phyloP scores from a whole-genome alignment of 2,329 filamentous ascomycete species.

The Penicillium verrucosum region DNA sequence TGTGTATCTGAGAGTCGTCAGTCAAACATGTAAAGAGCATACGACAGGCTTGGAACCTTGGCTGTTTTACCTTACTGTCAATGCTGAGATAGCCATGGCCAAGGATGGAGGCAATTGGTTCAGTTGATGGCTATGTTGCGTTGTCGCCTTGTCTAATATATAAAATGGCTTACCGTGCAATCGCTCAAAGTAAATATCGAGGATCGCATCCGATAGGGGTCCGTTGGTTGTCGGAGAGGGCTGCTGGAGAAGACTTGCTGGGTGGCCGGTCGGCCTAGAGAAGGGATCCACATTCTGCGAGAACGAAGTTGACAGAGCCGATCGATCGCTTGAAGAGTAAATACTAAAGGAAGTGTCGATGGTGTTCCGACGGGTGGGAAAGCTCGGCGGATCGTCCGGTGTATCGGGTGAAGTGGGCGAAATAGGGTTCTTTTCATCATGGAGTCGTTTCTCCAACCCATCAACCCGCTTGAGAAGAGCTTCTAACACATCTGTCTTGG shows the following conservation, averaged over 20 bases:
- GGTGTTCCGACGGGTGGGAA: constrained; percentile 19
- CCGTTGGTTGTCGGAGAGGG: constrained; percentile 22
- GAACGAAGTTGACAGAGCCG: constrained; percentile 11
- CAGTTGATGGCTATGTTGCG: constrained; percentile 67
- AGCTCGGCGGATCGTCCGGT: constrained; percentile 15
- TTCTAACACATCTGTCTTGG: constrained; percentile 85
- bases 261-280: constrained; percentile 13
- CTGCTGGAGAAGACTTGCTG: constrained; percentile 11
- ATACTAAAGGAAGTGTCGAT: constrained; percentile 19
- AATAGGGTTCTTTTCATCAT: constrained; percentile 58
- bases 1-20: constrained; percentile 59
- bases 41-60: constrained; percentile 7
- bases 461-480: constrained; percentile 81
- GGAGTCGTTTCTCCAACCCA: constrained; percentile 75
- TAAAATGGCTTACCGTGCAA: constrained; percentile 80
- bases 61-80: constrained; percentile 57
- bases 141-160: constrained; percentile 72
- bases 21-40: constrained; percentile 22
- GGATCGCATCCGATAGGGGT: constrained; percentile 59
- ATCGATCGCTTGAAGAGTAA: constrained; percentile 15
- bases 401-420: constrained; percentile 43
- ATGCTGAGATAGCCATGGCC: constrained; percentile 54
- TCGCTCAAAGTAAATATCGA: constrained; percentile 76
- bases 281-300: constrained; percentile 19
- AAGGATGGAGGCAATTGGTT: constrained; percentile 59